Percentiles rank a stretch among this genome's conserved stretches.
Evolutionary conservation across 129 eudicot species (phyloP).

Genomic region (Centrapalus pauciflorus): DNA sequence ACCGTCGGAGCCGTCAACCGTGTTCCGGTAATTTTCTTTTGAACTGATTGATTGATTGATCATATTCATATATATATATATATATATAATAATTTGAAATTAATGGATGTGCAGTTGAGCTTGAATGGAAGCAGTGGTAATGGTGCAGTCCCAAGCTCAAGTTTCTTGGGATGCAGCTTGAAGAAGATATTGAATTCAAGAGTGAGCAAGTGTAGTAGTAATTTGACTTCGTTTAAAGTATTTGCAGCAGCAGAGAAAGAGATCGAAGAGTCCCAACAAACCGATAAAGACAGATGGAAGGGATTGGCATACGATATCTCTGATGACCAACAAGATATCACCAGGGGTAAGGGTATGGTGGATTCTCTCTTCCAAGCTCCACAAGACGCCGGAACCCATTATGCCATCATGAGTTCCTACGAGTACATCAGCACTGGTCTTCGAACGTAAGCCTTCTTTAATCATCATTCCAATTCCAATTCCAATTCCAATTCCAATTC

Average conservation of each 20-base stretch:
- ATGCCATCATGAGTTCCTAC: constrained; percentile 66
- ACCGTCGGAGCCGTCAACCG: constrained; percentile 84
- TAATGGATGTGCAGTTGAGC: constrained; percentile 43
- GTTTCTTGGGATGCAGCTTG: constrained; percentile 68
- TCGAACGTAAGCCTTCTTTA: constrained; percentile 53
- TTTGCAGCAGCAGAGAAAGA: constrained; percentile 51
- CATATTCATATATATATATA: too few species aligned
- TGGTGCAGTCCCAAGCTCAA: constrained; percentile 54
- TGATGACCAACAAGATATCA: constrained; percentile 93
- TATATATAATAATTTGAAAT: too few species aligned
- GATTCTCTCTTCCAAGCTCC: constrained; percentile 96
- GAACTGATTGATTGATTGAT: neutral
- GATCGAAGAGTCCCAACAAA: constrained; percentile 51
- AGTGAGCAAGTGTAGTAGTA: constrained; percentile 25
- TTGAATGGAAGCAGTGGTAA: constrained; percentile 48
- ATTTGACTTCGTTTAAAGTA: constrained; percentile 36
- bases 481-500: too few species aligned
- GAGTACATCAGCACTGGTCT: constrained; percentile 89
- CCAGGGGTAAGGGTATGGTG: constrained; percentile 91
- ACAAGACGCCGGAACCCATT: constrained; percentile 64
- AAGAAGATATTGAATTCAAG: constrained; percentile 50
- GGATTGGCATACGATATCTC: constrained; percentile 66
- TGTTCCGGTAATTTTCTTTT: constrained; percentile 50
- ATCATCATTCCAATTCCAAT: too few species aligned
- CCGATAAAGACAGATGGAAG: constrained; percentile 71